Percentiles rank a stretch among this genome's conserved stretches.
phyloP scores from a whole-genome alignment of 1,284 basidiomycete species.

The Pseudozyma sp. region DNA sequence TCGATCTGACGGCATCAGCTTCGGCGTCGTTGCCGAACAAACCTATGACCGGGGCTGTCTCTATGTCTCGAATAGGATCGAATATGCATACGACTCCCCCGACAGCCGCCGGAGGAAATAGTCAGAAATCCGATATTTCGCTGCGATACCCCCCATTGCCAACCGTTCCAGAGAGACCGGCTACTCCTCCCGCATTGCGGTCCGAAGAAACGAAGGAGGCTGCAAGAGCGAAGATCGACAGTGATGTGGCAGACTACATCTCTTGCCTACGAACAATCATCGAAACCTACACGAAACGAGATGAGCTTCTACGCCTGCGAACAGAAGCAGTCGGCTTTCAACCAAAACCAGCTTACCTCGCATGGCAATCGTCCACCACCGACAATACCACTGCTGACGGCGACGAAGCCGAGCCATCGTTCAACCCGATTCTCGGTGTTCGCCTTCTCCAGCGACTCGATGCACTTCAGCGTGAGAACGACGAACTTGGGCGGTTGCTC shows the following conservation, averaged over 20 bases:
- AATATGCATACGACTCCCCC: neutral
- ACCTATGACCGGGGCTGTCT: neutral
- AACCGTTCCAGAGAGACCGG: constrained; percentile 10
- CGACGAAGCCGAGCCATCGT: neutral
- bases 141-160: constrained; percentile 41
- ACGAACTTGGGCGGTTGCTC: constrained; percentile 44
- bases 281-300: constrained; percentile 29
- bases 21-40: constrained; percentile 9
- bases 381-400: too few species aligned
- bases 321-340: constrained; percentile 56
- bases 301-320: constrained; percentile 42
- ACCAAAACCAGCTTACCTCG: constrained; percentile 37
- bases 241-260: constrained; percentile 16
- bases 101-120: neutral
- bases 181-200: constrained; percentile 15
- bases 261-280: constrained; percentile 18
- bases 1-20: constrained; percentile 4
- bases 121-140: constrained; percentile 24
- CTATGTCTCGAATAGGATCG: neutral
- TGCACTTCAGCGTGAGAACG: constrained; percentile 43
- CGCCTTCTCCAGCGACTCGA: constrained; percentile 50
- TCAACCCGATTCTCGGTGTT: constrained; percentile 48
- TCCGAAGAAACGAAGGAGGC: neutral
- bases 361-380: constrained; percentile 16
- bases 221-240: neutral